A percentile compares a stretch with the other conserved stretches of the same genome.
Conservation (phyloP, 208 protist genomes). For the Acanthamoeba castellanii region DNA sequence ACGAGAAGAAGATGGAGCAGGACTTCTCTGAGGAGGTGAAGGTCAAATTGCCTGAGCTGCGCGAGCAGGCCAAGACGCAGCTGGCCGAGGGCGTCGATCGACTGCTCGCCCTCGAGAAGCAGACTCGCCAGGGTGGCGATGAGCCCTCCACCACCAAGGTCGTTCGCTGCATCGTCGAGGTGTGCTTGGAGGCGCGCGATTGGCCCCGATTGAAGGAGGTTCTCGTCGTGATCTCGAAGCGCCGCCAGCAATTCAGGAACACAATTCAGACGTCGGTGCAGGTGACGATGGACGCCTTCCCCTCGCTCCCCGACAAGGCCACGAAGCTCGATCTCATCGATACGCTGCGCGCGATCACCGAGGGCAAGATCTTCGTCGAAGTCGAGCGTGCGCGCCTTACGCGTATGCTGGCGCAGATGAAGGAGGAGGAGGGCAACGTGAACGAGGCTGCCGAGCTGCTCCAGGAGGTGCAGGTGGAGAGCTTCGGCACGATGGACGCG, state of each 20-base stretch:
- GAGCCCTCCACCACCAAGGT: slow-evolving; percentile 88
- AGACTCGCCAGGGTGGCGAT: slow-evolving; percentile 86
- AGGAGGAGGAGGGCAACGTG: slow-evolving; percentile 94
- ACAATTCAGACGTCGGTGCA: slow-evolving; percentile 86
- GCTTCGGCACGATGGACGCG: slow-evolving; percentile 97
- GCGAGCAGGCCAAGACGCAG: slow-evolving; percentile 58
- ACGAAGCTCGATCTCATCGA: slow-evolving; percentile 92
- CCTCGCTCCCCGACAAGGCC: slow-evolving; percentile 88
- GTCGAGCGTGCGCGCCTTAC: slow-evolving; percentile 96
- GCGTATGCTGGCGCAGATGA: slow-evolving; percentile 92
- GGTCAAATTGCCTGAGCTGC: slow-evolving; percentile 2
- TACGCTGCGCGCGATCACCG: slow-evolving; percentile 93
- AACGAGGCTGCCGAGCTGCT: slow-evolving; percentile 94
- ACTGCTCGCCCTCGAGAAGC: slow-evolving; percentile 93
- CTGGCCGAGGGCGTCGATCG: slow-evolving; percentile 91
- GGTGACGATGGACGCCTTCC: slow-evolving; percentile 90
- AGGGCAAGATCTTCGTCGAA: slow-evolving; percentile 97
- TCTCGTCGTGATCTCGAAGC: slow-evolving; percentile 94
- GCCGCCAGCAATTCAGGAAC: slow-evolving; percentile 92
- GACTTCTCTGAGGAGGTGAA: slow-evolving; percentile 55
- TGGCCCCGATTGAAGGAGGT: slow-evolving; percentile 92
- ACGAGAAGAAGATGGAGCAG: slow-evolving; percentile 67
- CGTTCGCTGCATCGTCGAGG: slow-evolving; percentile 92
- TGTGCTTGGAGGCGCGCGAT: slow-evolving; percentile 92
- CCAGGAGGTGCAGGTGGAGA: slow-evolving; percentile 97